Percentiles rank a stretch among this genome's conserved stretches.
Evolutionary conservation across 2,329 filamentous ascomycete species (phyloP).

Genomic region (Venturia nashicola): DNA sequence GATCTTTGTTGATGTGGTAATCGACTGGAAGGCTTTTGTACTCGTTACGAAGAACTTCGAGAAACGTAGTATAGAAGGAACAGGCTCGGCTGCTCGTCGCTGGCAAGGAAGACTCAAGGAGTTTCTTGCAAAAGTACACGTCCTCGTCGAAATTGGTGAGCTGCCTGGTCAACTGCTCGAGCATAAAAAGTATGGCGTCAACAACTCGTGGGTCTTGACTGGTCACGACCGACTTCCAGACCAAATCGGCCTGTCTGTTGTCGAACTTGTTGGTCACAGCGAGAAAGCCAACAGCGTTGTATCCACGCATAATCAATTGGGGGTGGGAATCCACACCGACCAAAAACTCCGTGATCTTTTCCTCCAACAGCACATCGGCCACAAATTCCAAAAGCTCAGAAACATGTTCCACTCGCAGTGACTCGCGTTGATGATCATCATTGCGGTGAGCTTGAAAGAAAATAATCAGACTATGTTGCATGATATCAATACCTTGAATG

Average conservation of each 20-base stretch:
- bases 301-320: constrained; percentile 69
- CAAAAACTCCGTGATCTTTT: constrained; percentile 72
- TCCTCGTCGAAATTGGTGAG: constrained; percentile 39
- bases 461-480: constrained; percentile 58
- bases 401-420: constrained; percentile 8
- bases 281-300: constrained; percentile 79
- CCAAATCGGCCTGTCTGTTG: constrained; percentile 57
- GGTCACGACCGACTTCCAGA: constrained; percentile 73
- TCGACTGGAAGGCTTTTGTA: background rate
- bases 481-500: constrained; percentile 61
- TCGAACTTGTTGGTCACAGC: constrained; percentile 66
- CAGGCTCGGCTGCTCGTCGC: background rate
- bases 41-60: background rate
- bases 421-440: constrained; percentile 18
- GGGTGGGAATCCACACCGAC: constrained; percentile 85
- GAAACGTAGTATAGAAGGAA: constrained; percentile 2
- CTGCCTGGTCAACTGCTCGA: constrained; percentile 34
- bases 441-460: constrained; percentile 42
- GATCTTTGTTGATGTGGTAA: background rate
- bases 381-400: constrained; percentile 53
- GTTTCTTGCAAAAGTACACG: constrained; percentile 58
- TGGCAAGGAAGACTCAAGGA: constrained; percentile 33
- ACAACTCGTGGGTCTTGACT: constrained; percentile 79
- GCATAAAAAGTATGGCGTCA: constrained; percentile 63
- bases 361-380: constrained; percentile 54